These are phyloP conservation scores for Rhynchospora pubera DNA, from an alignment of 176 grass and related monocot genomes.

Conservation along the genomic window DNA sequence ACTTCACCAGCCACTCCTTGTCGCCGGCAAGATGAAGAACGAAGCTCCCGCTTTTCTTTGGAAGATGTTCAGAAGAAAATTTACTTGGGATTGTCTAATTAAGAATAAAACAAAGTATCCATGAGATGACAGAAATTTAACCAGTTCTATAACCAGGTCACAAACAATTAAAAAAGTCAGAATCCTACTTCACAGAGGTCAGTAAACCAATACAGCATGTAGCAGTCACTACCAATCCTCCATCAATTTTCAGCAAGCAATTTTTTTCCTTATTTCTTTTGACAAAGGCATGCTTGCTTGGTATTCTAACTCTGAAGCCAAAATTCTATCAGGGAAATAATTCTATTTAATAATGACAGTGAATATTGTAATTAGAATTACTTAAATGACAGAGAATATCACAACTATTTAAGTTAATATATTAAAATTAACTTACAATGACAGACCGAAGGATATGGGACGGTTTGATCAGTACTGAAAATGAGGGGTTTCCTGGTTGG, in stretches of 20 bases:
- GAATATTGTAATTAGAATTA: too few relatives aligned
- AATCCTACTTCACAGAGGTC: background rate
- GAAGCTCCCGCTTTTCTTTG: background rate
- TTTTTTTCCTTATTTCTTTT: background rate
- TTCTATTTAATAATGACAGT: too few relatives aligned
- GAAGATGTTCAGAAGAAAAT: slow-evolving; percentile 29
- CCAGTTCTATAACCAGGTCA: background rate
- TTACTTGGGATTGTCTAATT: slow-evolving; percentile 26
- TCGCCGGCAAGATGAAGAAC: slow-evolving; percentile 10
- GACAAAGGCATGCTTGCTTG: background rate
- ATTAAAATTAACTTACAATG: slow-evolving; percentile 12
- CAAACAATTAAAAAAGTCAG: background rate
- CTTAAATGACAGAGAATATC: background rate
- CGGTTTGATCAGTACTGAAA: slow-evolving; percentile 21
- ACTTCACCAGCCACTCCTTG: slow-evolving; percentile 25
- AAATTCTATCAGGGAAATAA: background rate
- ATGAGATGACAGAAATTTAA: background rate
- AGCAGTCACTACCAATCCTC: background rate
- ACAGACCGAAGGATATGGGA: background rate
- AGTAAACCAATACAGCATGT: too few relatives aligned
- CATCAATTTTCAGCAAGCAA: background rate
- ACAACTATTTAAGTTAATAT: background rate
- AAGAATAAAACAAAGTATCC: background rate
- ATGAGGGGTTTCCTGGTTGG: slow-evolving; percentile 29
- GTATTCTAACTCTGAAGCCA: background rate